A percentile compares a stretch with the other conserved stretches of the same genome.
These are phyloP conservation scores for Conidiobolus incongruus DNA, from an alignment of 371 early-diverging fungal genomes.

Conservation along the genomic window DNA sequence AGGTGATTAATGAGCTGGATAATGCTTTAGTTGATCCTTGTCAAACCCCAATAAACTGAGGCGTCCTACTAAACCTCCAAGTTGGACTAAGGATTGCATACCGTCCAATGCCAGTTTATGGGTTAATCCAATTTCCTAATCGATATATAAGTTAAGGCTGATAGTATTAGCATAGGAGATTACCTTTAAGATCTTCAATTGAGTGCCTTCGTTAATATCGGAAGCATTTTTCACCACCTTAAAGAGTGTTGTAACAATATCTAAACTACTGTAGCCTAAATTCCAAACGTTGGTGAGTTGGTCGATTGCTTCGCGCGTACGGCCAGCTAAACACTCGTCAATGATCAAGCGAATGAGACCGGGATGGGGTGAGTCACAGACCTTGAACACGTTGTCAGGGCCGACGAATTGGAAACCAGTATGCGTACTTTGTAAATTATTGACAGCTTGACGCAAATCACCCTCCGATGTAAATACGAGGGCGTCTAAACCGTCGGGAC, in stretches of 20 bases:
- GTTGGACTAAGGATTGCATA: conserved; percentile 47
- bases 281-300: conserved; percentile 43
- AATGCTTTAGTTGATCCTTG: too few species aligned
- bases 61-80: conserved; percentile 48
- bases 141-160: background rate
- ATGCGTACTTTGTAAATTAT: conserved; percentile 84
- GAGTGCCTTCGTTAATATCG: conserved; percentile 13
- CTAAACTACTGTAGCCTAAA: conserved; percentile 69
- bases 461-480: conserved; percentile 93
- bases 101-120: conserved; percentile 76
- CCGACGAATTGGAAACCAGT: conserved; percentile 67
- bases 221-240: conserved; percentile 60
- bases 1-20: too few species aligned
- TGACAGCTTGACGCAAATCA: conserved; percentile 97
- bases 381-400: conserved; percentile 78
- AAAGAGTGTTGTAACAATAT: conserved; percentile 80
- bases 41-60: too few species aligned
- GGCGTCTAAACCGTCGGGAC: conserved; percentile 74
- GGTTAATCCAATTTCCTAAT: conserved; percentile 60
- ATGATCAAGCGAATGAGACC: conserved; percentile 48
- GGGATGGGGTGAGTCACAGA: conserved; percentile 93
- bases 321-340: conserved; percentile 28
- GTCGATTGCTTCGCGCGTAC: conserved; percentile 46
- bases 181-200: background rate
- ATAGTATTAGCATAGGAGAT: background rate